Conservation (phyloP, 163 green algal species). For the Chlamydomonas reinhardtii region DNA sequence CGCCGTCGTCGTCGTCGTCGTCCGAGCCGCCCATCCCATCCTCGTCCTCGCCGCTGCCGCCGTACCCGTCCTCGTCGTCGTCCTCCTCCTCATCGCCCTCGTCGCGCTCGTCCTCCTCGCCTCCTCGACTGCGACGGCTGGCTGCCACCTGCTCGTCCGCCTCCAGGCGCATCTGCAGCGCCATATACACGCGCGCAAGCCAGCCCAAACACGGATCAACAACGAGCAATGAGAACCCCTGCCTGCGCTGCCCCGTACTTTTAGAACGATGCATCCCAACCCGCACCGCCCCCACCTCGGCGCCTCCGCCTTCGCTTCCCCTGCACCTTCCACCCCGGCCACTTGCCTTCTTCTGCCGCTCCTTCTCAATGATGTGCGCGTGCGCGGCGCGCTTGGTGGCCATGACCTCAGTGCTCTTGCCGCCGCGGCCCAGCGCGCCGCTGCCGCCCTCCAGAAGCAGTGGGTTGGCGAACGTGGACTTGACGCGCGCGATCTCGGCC, state of each 20-base stretch:
- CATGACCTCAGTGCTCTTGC: constrained; percentile 74
- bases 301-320: neutral
- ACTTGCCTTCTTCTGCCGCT: constrained; percentile 46
- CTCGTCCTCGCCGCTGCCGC: constrained; percentile 2
- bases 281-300: neutral
- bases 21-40: neutral
- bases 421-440: constrained; percentile 1
- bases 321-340: neutral
- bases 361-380: constrained; percentile 69
- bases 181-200: too few relatives aligned
- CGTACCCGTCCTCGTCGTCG: neutral
- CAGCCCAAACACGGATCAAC: too few relatives aligned
- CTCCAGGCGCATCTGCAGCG: constrained; percentile 15
- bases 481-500: constrained; percentile 82
- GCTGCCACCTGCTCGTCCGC: neutral
- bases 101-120: neutral
- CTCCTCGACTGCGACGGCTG: neutral
- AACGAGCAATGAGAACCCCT: too few relatives aligned
- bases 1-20: constrained; percentile 10
- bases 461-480: constrained; percentile 52
- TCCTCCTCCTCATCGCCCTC: neutral
- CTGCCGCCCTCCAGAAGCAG: constrained; percentile 51
- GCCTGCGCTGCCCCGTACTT: too few relatives aligned
- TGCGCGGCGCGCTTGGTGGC: constrained; percentile 76
- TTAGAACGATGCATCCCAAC: too few relatives aligned